Percentiles rank a stretch among this genome's conserved stretches.
These are phyloP conservation scores for Trichodelitschia bisporula DNA, from an alignment of 495 filamentous ascomycete species.

Conservation along the genomic window DNA sequence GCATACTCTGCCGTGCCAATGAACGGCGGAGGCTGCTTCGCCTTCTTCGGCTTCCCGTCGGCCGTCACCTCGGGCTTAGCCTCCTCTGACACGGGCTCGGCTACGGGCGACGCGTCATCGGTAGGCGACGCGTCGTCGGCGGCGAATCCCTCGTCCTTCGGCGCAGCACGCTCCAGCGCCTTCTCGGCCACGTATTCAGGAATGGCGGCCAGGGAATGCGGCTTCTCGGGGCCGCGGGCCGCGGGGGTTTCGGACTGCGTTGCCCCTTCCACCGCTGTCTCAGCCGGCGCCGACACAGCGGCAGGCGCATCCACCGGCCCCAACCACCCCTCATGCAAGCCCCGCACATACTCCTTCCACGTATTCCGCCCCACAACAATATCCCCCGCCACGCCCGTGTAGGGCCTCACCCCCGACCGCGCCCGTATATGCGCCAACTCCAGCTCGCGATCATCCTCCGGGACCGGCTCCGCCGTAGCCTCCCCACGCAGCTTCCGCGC, in stretches of 20 bases:
- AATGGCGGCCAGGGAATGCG: too few species aligned
- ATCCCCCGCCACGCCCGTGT: constrained; percentile 51
- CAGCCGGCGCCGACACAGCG: constrained; percentile 5
- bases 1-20: constrained; percentile 47
- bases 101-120: constrained; percentile 7
- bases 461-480: constrained; percentile 15
- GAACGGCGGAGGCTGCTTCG: constrained; percentile 31
- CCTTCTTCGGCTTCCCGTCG: constrained; percentile 20
- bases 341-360: constrained; percentile 94
- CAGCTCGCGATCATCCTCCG: constrained; percentile 21
- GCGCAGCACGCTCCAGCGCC: background rate
- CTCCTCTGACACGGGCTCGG: constrained; percentile 20
- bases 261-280: background rate
- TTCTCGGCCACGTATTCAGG: background rate
- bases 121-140: background rate
- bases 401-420: constrained; percentile 36
- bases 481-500: constrained; percentile 30
- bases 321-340: constrained; percentile 89
- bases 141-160: background rate
- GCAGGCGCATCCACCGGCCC: constrained; percentile 42
- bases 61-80: constrained; percentile 13
- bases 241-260: background rate
- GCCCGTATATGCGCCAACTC: constrained; percentile 7
- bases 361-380: constrained; percentile 76
- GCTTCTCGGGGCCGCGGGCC: background rate